phyloP scores from a whole-genome alignment of 164 flowering plant genomes.

The Piper betle region DNA sequence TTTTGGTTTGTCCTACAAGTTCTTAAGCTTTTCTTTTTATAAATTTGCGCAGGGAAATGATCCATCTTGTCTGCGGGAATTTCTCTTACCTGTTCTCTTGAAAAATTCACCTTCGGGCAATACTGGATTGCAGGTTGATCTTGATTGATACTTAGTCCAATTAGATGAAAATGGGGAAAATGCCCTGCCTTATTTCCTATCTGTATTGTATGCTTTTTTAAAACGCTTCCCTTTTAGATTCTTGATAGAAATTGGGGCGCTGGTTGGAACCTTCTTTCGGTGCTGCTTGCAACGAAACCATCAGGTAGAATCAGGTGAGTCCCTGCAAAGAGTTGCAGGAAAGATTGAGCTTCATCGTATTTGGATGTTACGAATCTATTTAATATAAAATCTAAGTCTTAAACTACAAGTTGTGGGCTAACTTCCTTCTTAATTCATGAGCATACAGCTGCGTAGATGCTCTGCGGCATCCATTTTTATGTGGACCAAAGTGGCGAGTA shows the following conservation, averaged over 20 bases:
- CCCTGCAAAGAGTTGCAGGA: not conserved
- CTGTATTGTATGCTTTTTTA: too few species aligned
- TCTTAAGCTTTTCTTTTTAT: conserved; percentile 7
- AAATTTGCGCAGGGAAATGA: conserved; percentile 62
- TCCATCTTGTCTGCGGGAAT: conserved; percentile 92
- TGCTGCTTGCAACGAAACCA: conserved; percentile 73
- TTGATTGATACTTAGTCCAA: not conserved
- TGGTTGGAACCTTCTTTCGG: conserved; percentile 89
- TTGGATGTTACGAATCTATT: too few species aligned
- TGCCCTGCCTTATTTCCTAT: not conserved
- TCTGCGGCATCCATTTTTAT: conserved; percentile 86
- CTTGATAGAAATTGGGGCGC: conserved; percentile 98
- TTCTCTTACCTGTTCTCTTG: conserved; percentile 44
- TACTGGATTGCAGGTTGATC: conserved; percentile 68
- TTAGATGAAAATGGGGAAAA: too few species aligned
- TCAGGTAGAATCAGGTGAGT: conserved; percentile 66
- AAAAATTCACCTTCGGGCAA: conserved; percentile 60
- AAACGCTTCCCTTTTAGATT: conserved; percentile 33
- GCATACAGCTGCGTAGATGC: conserved; percentile 78
- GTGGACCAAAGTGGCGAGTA: conserved; percentile 97
- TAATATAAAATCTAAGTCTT: too few species aligned
- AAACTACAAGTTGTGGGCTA: not conserved
- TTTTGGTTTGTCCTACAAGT: not conserved
- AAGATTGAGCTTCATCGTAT: too few species aligned
- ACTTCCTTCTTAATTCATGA: not conserved